phyloP scores from a whole-genome alignment of 306 rosid species.

The Pterocarpus macrocarpus region DNA sequence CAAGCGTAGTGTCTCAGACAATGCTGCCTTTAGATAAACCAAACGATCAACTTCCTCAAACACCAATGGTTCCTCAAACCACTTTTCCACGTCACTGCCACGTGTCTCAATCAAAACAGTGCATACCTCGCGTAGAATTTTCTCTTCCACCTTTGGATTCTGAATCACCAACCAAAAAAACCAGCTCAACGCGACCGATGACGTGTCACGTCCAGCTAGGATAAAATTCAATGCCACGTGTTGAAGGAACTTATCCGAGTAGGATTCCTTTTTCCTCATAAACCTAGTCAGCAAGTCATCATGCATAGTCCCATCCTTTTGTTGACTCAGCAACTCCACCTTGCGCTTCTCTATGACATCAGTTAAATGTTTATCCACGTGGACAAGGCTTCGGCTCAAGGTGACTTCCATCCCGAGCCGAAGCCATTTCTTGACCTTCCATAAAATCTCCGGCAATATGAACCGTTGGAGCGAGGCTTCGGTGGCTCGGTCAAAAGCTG shows the following conservation, averaged over 20 bases:
- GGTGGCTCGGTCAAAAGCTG: slow-evolving; percentile 86
- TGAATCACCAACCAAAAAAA: slow-evolving; percentile 82
- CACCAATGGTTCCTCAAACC: slow-evolving; percentile 72
- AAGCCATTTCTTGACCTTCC: slow-evolving; percentile 88
- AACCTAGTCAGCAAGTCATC: slow-evolving; percentile 88
- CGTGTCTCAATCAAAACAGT: slow-evolving; percentile 76
- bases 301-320: slow-evolving; percentile 67
- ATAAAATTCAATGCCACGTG: slow-evolving; percentile 92
- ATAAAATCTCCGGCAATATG: slow-evolving; percentile 75
- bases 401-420: slow-evolving; percentile 90
- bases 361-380: slow-evolving; percentile 77
- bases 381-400: slow-evolving; percentile 80
- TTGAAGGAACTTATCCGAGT: slow-evolving; percentile 74
- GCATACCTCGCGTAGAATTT: slow-evolving; percentile 67
- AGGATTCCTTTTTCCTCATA: slow-evolving; percentile 84
- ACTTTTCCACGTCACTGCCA: slow-evolving; percentile 53
- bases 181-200: slow-evolving; percentile 85
- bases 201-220: slow-evolving; percentile 97
- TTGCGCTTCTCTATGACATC: slow-evolving; percentile 78
- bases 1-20: slow-evolving; percentile 81
- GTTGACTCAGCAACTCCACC: slow-evolving; percentile 75
- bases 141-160: slow-evolving; percentile 72
- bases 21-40: slow-evolving; percentile 76
- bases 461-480: slow-evolving; percentile 89
- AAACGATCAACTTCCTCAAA: slow-evolving; percentile 88